Base-by-base conservation (phyloP, 495 filamentous ascomycete genomes). In the Aspergillus conjunctus region DNA sequence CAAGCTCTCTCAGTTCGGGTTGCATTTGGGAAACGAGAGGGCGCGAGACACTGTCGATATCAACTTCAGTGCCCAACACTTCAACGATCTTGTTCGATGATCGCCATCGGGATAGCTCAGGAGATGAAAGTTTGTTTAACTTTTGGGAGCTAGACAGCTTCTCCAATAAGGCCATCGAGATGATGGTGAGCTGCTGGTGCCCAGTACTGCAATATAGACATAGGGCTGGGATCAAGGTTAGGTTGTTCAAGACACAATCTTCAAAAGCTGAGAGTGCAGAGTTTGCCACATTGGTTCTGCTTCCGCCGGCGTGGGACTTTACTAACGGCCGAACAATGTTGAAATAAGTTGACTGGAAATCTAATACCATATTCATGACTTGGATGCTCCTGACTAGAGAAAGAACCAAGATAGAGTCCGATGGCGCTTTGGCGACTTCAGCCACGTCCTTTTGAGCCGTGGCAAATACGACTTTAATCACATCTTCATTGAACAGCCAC, bases 401-500 rank as follows among this genome's bases (percentile, higher is more conserved):
- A 41, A 89, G 74, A 12, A 96, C 83, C 44, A 92, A 74, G 6
- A 91, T 88, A 7, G 91, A 95, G 52, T 90, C 87, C 8, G 85
- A 78, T 8, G 84, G 72, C 11, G 90, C 82, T 50, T 80, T 83
- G 50, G 85, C 79, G 45, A 98, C 79, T 52, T 88, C 85, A 10
- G 76, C 72, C 18, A 88, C 70, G 66, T 94, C 83, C 68, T 93
- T 85, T 55, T 91, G 85, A 39, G 92, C 85, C 12, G 87, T 85
- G 52, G 85, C 79, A 68, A 97, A 92, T 14, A 99, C 72, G 20
- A 86, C 85, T 61, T 81, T 81, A 56, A 96, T 82, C 22, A 96
- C 91, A 62, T 90, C 91, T 63, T 94, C 91, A 65, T 96, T 96
- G 69, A 96, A 97, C 71, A 98, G 81, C 91, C 95, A 98, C 71